Evolutionary conservation across 108 stramenopile species (phyloP).

Genomic region (Nitzschia inconspicua): DNA sequence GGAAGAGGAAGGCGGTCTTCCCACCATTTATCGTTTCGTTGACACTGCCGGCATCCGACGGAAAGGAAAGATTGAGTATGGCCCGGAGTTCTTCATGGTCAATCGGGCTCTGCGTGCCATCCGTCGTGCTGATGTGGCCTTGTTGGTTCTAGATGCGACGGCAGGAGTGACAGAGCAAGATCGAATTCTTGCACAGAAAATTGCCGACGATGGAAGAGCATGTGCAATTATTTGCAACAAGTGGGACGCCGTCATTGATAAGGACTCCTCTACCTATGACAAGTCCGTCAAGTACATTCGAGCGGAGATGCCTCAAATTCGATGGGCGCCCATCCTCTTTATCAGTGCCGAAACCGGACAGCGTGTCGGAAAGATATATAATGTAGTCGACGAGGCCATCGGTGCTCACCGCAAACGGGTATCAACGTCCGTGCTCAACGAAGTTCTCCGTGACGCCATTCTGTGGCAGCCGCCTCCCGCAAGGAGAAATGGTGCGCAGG

Average conservation of each 20-base stretch:
- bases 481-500: slow-evolving; percentile 78
- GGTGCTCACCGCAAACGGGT: slow-evolving; percentile 82
- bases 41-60: slow-evolving; percentile 98
- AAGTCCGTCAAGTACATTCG: slow-evolving; percentile 85
- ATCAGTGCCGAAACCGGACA: slow-evolving; percentile 95
- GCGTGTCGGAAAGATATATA: slow-evolving; percentile 91
- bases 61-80: slow-evolving; percentile 93
- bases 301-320: slow-evolving; percentile 83
- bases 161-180: slow-evolving; percentile 95
- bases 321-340: slow-evolving; percentile 95
- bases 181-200: slow-evolving; percentile 88
- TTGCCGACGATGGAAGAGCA: slow-evolving; percentile 93
- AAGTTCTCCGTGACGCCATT: slow-evolving; percentile 93
- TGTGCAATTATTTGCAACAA: slow-evolving; percentile 98
- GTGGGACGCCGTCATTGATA: slow-evolving; percentile 96
- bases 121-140: slow-evolving; percentile 91
- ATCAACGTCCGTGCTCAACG: slow-evolving; percentile 92
- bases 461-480: slow-evolving; percentile 96
- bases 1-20: slow-evolving; percentile 39
- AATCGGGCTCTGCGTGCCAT: slow-evolving; percentile 94
- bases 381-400: slow-evolving; percentile 83
- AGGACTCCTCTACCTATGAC: slow-evolving; percentile 84
- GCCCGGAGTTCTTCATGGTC: slow-evolving; percentile 98
- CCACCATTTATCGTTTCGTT: slow-evolving; percentile 91
- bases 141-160: slow-evolving; percentile 95